Conservation (phyloP, 306 rosid genomes). For the Pterocarpus santalinus region DNA sequence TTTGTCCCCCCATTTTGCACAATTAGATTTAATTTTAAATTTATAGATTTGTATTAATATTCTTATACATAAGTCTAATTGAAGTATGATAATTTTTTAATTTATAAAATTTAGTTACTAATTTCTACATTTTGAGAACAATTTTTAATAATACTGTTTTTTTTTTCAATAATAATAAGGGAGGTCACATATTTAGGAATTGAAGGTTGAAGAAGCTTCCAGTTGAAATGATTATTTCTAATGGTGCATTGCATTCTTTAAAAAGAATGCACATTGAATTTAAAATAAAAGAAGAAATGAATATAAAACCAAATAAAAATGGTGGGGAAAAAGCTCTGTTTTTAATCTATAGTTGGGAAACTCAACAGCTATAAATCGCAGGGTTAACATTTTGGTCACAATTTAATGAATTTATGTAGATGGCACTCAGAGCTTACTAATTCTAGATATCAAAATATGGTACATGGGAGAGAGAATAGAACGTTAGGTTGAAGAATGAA, state of each 20-base stretch:
- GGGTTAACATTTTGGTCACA: not conserved
- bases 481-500: constrained; percentile 56
- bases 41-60: too few relatives aligned
- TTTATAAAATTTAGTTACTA: too few relatives aligned
- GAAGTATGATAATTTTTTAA: too few relatives aligned
- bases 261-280: not conserved
- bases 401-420: constrained; percentile 15
- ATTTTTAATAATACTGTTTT: too few relatives aligned
- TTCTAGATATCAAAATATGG: not conserved
- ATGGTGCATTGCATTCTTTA: not conserved
- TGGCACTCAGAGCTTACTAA: not conserved
- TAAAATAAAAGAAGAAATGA: not conserved
- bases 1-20: too few relatives aligned
- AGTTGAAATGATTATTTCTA: too few relatives aligned
- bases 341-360: not conserved
- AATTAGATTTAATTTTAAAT: too few relatives aligned
- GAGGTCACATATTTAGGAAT: too few relatives aligned
- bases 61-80: too few relatives aligned
- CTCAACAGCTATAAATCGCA: not conserved
- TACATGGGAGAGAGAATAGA: constrained; percentile 13
- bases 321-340: not conserved
- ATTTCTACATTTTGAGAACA: too few relatives aligned
- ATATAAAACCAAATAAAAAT: not conserved
- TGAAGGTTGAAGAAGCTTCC: too few relatives aligned
- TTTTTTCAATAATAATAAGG: too few relatives aligned